phyloP scores from a whole-genome alignment of 441 rosid species.

The Pelargonium australe region DNA sequence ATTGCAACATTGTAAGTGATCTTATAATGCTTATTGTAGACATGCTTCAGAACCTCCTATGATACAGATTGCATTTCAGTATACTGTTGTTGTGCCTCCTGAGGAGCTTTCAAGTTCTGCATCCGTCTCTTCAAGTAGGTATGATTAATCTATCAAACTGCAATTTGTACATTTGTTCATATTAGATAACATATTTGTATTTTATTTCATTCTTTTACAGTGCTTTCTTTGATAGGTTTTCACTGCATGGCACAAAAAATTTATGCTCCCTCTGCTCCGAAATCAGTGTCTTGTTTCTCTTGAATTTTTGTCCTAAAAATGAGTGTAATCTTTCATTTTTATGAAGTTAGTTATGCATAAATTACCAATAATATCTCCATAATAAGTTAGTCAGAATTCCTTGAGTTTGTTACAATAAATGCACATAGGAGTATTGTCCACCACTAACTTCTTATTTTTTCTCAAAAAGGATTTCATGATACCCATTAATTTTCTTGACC shows the following conservation, averaged over 20 bases:
- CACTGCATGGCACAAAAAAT: not conserved
- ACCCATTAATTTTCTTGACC: not conserved
- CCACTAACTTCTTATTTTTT: not conserved
- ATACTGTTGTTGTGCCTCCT: conserved; percentile 80
- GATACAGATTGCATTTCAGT: conserved; percentile 91
- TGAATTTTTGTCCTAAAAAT: no score
- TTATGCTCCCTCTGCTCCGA: no score
- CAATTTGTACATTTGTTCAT: not conserved
- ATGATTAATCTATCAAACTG: conserved; percentile 25
- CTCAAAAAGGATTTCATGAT: not conserved
- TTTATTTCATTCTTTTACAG: not conserved
- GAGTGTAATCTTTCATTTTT: no score
- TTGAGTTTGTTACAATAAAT: no score
- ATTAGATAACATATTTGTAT: not conserved
- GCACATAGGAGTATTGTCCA: not conserved
- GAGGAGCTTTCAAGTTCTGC: conserved; percentile 57
- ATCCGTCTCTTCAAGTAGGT: conserved; percentile 62
- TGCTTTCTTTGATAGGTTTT: not conserved
- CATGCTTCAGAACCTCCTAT: conserved; percentile 78
- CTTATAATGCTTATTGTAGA: conserved; percentile 36
- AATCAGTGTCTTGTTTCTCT: no score
- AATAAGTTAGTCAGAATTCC: no score
- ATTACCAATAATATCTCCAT: no score
- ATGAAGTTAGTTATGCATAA: no score
- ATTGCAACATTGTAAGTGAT: conserved; percentile 6